A percentile compares a stretch with the other conserved stretches of the same genome.
phyloP scores from a whole-genome alignment of 805 yeast genomes.

The Hanseniaspora osmophila region DNA sequence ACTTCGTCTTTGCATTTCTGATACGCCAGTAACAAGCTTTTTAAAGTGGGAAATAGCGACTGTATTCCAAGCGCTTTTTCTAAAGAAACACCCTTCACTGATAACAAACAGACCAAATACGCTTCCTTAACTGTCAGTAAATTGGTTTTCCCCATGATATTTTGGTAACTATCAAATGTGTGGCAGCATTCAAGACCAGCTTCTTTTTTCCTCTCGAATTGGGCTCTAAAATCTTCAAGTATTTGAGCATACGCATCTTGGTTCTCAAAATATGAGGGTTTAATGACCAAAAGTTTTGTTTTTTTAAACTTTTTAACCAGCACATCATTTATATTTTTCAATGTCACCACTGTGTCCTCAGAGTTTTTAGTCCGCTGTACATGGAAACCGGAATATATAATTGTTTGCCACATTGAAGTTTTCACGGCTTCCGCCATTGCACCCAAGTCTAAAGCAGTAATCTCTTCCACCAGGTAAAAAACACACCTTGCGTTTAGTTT shows the following conservation, averaged over 20 bases:
- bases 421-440: slow-evolving; percentile 49
- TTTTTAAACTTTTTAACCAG: slow-evolving; percentile 32
- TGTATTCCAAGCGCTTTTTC: slow-evolving; percentile 80
- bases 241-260: slow-evolving; percentile 37
- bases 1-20: slow-evolving; percentile 13
- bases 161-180: slow-evolving; percentile 43
- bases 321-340: slow-evolving; percentile 30
- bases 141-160: slow-evolving; percentile 53
- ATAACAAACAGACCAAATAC: slow-evolving; percentile 63
- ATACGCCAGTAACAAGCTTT: slow-evolving; percentile 26
- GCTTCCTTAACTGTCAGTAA: slow-evolving; percentile 62
- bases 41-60: slow-evolving; percentile 55
- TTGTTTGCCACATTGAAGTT: slow-evolving; percentile 60
- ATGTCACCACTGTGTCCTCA: slow-evolving; percentile 50
- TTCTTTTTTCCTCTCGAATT: slow-evolving; percentile 26
- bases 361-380: slow-evolving; percentile 54
- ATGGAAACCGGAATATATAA: slow-evolving; percentile 52
- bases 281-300: slow-evolving; percentile 33
- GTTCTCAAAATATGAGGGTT: slow-evolving; percentile 33
- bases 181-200: slow-evolving; percentile 28
- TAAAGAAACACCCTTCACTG: slow-evolving; percentile 64
- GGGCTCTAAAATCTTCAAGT: slow-evolving; percentile 29
- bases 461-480: slow-evolving; percentile 72
- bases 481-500: slow-evolving; percentile 55
- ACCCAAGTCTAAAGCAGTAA: slow-evolving; percentile 28